Percentiles rank a stretch among this genome's conserved stretches.
These are phyloP conservation scores for Allium fistulosum DNA, from an alignment of 106 monocot species.

Conservation along the genomic window DNA sequence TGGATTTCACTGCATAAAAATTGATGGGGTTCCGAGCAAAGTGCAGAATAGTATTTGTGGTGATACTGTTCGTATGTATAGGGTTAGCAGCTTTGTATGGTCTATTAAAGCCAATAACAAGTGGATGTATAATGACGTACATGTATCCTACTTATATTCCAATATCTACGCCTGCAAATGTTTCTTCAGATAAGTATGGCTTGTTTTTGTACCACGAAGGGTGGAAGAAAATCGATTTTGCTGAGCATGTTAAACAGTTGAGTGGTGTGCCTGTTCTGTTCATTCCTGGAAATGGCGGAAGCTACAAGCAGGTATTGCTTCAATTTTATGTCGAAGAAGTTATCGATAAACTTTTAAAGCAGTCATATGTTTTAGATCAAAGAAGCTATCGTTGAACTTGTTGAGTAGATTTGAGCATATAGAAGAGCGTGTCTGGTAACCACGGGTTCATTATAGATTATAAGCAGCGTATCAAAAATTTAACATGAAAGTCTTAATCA, in stretches of 20 bases:
- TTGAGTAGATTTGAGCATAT: too few relatives aligned
- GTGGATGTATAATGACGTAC: conserved; percentile 89
- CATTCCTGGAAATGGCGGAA: conserved; percentile 96
- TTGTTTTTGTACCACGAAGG: conserved; percentile 95
- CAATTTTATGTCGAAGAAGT: too few relatives aligned
- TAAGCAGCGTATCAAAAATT: too few relatives aligned
- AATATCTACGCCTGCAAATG: conserved; percentile 45
- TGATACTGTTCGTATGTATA: conserved; percentile 22
- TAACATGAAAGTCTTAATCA: too few relatives aligned
- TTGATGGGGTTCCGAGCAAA: conserved; percentile 36
- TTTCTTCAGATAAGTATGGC: conserved; percentile 69
- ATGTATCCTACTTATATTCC: conserved; percentile 99
- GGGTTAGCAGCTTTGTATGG: conserved; percentile 49
- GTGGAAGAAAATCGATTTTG: conserved; percentile 92
- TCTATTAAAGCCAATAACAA: conserved; percentile 61
- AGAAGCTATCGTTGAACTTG: too few relatives aligned
- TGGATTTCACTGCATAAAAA: too few relatives aligned
- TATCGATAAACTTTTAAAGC: too few relatives aligned
- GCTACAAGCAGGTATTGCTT: conserved; percentile 82
- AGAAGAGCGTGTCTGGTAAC: too few relatives aligned
- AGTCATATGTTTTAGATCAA: too few relatives aligned
- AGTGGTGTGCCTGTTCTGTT: conserved; percentile 88
- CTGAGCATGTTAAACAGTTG: conserved; percentile 62
- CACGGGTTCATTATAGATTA: too few relatives aligned
- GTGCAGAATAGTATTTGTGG: conserved; percentile 33